Conservation (phyloP, 1,139 yeast genomes). For the Petasospora rhodanensis region DNA sequence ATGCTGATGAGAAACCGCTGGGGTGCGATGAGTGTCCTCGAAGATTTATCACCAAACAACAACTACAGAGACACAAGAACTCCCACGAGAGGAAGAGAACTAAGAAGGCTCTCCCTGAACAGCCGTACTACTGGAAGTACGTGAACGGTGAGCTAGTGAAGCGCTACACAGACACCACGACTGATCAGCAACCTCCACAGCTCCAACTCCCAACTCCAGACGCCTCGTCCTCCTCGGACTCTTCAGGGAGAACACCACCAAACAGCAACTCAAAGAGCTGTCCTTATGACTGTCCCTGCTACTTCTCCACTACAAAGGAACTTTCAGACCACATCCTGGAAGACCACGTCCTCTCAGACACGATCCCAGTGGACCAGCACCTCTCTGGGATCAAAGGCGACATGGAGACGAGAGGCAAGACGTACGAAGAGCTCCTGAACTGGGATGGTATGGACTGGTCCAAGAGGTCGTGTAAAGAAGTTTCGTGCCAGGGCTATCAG, state of each 20-base stretch:
- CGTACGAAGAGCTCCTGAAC: neutral
- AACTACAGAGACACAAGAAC: constrained; percentile 74
- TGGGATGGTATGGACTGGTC: constrained; percentile 14
- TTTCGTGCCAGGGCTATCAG: constrained; percentile 2
- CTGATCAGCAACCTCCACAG: neutral
- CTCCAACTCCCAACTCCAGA: neutral
- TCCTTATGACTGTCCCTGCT: constrained; percentile 10
- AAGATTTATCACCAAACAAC: constrained; percentile 65
- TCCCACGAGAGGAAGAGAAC: constrained; percentile 34
- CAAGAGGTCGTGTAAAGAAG: constrained; percentile 8
- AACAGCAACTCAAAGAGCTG: constrained; percentile 4
- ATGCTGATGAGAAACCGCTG: constrained; percentile 62
- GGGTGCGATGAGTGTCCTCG: constrained; percentile 57
- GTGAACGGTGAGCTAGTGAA: neutral
- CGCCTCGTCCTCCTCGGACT: neutral
- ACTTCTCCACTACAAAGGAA: neutral
- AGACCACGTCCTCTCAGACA: constrained; percentile 8
- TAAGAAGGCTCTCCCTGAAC: constrained; percentile 15
- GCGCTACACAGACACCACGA: neutral
- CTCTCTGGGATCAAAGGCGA: constrained; percentile 4
- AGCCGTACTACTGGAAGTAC: constrained; percentile 1
- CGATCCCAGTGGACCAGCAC: constrained; percentile 6
- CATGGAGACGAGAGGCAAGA: neutral
- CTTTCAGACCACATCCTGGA: constrained; percentile 11
- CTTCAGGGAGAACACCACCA: too few relatives aligned